Conservation (phyloP, 257 asterid genomes). For the Plectranthus barbatus region DNA sequence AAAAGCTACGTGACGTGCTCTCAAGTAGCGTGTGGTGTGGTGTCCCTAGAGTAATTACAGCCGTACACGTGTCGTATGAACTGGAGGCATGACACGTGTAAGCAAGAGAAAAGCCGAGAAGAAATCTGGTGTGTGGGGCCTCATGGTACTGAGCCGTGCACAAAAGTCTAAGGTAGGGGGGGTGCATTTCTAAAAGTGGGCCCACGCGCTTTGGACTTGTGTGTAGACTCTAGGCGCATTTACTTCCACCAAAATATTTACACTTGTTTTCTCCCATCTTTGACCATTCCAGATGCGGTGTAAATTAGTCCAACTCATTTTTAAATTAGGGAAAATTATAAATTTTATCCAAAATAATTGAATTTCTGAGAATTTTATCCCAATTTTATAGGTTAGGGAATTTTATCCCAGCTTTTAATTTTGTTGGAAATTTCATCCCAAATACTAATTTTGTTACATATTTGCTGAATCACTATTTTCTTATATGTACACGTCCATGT, state of each 20-base stretch:
- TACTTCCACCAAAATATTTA: background rate
- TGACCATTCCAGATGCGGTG: no score
- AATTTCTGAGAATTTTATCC: no score
- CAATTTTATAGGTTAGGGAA: no score
- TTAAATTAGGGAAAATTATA: no score
- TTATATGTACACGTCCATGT: no score
- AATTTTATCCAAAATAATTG: no score
- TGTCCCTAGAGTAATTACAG: background rate
- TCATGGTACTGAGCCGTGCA: conserved; percentile 22
- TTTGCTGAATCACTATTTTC: no score
- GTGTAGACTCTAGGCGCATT: background rate
- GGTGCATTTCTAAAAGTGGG: conserved; percentile 16
- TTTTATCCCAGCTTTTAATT: no score
- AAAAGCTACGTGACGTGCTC: conserved; percentile 11
- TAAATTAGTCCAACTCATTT: no score
- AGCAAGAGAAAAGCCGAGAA: background rate
- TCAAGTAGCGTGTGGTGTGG: background rate
- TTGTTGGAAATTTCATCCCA: no score
- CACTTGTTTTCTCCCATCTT: no score
- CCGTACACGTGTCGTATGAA: conserved; percentile 22
- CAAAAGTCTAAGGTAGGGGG: conserved; percentile 26
- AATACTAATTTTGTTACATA: no score
- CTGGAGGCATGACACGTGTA: background rate
- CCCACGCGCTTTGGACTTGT: conserved; percentile 47
- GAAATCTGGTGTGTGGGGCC: conserved; percentile 19